Evolutionary conservation across 257 asterid species (phyloP), one percentile per base, ranked within the genome.

Genomic region (Salvia hispanica): DNA sequence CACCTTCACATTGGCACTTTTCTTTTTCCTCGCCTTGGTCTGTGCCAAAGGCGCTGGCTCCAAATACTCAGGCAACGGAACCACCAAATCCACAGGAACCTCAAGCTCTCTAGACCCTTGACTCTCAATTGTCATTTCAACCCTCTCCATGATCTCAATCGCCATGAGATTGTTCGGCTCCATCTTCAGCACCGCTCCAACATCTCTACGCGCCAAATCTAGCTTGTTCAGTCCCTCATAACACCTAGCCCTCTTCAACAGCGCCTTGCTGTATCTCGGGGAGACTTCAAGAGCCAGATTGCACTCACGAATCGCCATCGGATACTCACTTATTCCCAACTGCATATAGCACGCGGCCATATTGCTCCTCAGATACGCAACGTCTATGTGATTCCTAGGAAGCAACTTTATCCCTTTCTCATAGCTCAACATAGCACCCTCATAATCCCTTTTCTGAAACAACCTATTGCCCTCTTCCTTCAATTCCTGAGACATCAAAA

Each of bases 341-440:
- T 91, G 97, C 96, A 88, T 91, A 75, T 81, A 86, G 57, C 97
- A 88, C 4, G 86, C 91, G 0, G 97, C 97, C 83, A 91, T 79
- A 78, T 91, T 88, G 59, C 96, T 88, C 73, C 90, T 85, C 18
- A 91, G 85, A 74, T 75, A 71, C 5, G 96, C 87, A 2, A 91
- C 92, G 21, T 91, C 96, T 45, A 86, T 59, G 68, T 91, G 97
- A 72, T 78, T 88, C 62, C 89, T 72, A 0, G 97, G 97, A 76
- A 91, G 96, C 86, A 91, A 76, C 66, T 85, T 88, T 3, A 91
- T 67, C 33, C 95, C 97, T 71, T 84, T 86, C 50, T 88, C 95
- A 66, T 86, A 91, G 71, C 75, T 83, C 14, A 83, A 33, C 85
- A 86, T 80, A 25, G 95, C 95, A 37, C 95, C 96, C 77, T 91